Base-by-base conservation (phyloP, 2,329 filamentous ascomycete species). In the Trichoderma polysporum region DNA sequence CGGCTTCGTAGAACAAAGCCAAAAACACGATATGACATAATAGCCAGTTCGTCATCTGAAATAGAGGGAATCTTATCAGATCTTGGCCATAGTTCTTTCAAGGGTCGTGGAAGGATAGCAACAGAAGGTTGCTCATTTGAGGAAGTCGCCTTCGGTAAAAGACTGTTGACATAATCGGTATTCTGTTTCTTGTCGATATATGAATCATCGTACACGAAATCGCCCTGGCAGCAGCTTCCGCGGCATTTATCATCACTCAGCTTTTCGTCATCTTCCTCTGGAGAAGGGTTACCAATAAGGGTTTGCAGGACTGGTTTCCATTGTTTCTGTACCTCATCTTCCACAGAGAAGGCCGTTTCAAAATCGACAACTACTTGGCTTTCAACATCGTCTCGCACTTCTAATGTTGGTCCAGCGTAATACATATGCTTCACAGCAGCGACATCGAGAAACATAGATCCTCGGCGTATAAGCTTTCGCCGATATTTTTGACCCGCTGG, bases 1-100 rank as follows among this genome's bases (percentile, higher is more conserved):
- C 77, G 70, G 31, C 63, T 76, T 0, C 77, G 72, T 0, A 80
- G 65, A 0, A 77, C 69, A 27, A 77, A 79, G 0, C 72, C 77
- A 68, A 76, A 77, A 0, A 78, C 75, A 0, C 75, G 69, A n/a
- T 74, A 72, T 1, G 72, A 71, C 72, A 79, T 76, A 29, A 79
- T 73, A 1, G 76, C 19, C 0, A 73, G 41, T 19, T 77, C 75
- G 17, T 73, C 71, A 1, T 76, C 71, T 3, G 59, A 59, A 17
- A 70, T 19, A 33, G 10, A 33, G 31, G n/a, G 15, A 31, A 19
- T 9, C 57, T 33, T 33, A 10, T 33, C 31, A 5, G 5, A 5
- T 10, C 5, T 33, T 33, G 31, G 10, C 31, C n/a, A n/a, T n/a
- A n/a, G n/a, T n/a, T 67, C 66, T 27, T 59, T 53, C 33, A 67